These are phyloP conservation scores for Hylodesmum podocarpum DNA, from an alignment of 306 rosid species.

Conservation along the genomic window DNA sequence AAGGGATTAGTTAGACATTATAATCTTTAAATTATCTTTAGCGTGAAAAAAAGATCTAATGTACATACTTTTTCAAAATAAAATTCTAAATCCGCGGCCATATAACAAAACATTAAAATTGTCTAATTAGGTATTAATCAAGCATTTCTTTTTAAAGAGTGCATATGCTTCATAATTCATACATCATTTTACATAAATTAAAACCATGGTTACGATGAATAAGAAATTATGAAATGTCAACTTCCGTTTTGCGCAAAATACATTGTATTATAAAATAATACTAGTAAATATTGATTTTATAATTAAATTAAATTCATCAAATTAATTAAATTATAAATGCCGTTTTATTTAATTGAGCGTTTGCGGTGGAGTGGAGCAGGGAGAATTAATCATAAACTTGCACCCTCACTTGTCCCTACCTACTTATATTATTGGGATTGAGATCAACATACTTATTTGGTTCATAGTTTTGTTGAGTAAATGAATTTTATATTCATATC, in stretches of 20 bases:
- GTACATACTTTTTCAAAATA: neutral
- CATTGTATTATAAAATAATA: no score
- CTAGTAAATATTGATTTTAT: neutral
- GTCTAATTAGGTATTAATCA: neutral
- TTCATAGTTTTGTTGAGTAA: neutral
- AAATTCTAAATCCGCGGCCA: neutral
- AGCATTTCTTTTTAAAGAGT: neutral
- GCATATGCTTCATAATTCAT: no score
- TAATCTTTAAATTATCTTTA: neutral
- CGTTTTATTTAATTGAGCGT: neutral
- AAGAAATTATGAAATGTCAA: neutral
- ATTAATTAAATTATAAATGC: no score
- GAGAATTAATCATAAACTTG: neutral
- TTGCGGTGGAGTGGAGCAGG: neutral
- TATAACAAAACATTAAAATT: neutral
- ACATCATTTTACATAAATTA: neutral
- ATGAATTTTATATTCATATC: neutral
- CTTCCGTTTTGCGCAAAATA: neutral
- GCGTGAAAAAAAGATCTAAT: neutral
- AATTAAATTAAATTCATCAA: neutral
- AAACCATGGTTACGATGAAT: neutral
- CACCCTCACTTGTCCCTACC: neutral
- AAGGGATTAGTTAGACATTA: neutral
- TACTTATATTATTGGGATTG: neutral
- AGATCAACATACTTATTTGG: neutral